A percentile compares a stretch with the other conserved stretches of the same genome.
These are phyloP conservation scores for Babesia sp. DNA, from an alignment of 169 alveolate genomes.

Conservation along the genomic window DNA sequence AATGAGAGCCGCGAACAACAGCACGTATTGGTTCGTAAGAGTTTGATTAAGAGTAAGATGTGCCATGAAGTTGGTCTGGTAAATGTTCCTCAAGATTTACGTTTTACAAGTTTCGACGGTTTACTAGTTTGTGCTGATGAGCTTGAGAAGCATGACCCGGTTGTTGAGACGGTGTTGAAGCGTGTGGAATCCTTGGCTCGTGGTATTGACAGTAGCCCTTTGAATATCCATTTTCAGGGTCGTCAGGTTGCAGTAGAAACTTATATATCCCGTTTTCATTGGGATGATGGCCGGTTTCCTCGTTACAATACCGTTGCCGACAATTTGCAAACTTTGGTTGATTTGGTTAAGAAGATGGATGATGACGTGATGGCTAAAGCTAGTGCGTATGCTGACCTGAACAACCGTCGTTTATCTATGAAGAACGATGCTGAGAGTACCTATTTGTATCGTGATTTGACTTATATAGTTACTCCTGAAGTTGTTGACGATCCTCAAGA, in stretches of 20 bases:
- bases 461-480: constrained; percentile 85
- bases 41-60: constrained; percentile 67
- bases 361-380: constrained; percentile 81
- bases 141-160: constrained; percentile 77
- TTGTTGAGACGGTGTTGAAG: constrained; percentile 77
- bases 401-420: constrained; percentile 65
- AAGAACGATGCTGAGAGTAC: constrained; percentile 57
- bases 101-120: constrained; percentile 82
- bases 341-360: constrained; percentile 76
- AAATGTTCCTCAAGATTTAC: constrained; percentile 79
- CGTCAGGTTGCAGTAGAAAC: constrained; percentile 76
- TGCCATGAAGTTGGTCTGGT: constrained; percentile 73
- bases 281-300: constrained; percentile 90
- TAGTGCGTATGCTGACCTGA: constrained; percentile 80
- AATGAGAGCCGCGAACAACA: constrained; percentile 71
- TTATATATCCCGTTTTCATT: constrained; percentile 79
- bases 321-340: constrained; percentile 77
- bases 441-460: constrained; percentile 73
- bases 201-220: constrained; percentile 72
- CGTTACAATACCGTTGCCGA: constrained; percentile 80
- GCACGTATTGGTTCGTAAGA: constrained; percentile 68
- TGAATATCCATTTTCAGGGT: constrained; percentile 76
- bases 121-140: constrained; percentile 80
- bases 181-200: constrained; percentile 74
- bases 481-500: constrained; percentile 73